Conservation (phyloP, 805 yeast genomes). For the Brettanomyces anomalus region DNA sequence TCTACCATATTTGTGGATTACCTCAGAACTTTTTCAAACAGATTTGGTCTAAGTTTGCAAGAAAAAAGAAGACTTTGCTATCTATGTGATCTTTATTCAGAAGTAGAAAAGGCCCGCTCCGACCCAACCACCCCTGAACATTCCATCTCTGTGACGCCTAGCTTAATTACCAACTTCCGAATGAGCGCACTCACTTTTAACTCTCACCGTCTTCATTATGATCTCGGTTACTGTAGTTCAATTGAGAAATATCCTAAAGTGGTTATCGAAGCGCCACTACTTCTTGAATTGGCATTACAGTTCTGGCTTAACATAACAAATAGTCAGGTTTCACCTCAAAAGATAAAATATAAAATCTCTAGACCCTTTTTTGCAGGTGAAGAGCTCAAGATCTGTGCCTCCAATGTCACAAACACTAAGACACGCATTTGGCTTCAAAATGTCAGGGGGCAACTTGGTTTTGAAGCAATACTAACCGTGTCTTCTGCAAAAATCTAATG, state of each 20-base stretch:
- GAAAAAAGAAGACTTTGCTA: conserved; percentile 61
- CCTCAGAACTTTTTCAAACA: conserved; percentile 34
- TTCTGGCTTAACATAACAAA: conserved; percentile 24
- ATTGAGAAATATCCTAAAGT: conserved; percentile 53
- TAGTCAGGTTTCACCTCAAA: conserved; percentile 11
- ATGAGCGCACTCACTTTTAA: conserved; percentile 75
- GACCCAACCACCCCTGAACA: conserved; percentile 12
- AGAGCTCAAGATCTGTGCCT: conserved; percentile 20
- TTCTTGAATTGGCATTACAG: conserved; percentile 50
- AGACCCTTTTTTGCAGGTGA: conserved; percentile 41
- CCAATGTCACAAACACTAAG: background rate
- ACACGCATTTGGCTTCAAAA: conserved; percentile 20
- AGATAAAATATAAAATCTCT: conserved; percentile 39
- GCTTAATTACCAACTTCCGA: conserved; percentile 40
- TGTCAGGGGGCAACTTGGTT: background rate
- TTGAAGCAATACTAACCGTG: conserved; percentile 12
- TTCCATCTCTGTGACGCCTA: conserved; percentile 26
- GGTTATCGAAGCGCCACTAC: conserved; percentile 76
- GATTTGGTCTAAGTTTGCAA: conserved; percentile 19
- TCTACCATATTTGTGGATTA: conserved; percentile 43
- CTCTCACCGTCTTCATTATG: conserved; percentile 78
- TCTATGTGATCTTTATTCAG: conserved; percentile 31
- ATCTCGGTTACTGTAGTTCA: conserved; percentile 39
- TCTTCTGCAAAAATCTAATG: background rate
- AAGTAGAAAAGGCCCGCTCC: background rate